Conservation (phyloP, 2,329 filamentous ascomycete species). For the Beauveria scarabaeidicola region DNA sequence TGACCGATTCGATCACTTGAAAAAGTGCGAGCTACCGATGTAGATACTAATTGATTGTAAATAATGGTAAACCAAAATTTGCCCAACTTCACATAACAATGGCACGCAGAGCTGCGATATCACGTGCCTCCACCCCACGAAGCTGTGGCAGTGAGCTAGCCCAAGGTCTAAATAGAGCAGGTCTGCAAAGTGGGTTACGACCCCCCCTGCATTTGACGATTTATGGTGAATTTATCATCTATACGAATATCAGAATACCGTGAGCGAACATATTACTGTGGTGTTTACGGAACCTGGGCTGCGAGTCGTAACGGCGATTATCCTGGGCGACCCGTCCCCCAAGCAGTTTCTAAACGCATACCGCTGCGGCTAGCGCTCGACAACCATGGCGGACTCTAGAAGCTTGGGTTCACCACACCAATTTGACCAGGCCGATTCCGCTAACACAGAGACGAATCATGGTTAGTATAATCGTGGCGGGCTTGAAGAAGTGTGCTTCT, state of each 20-base stretch:
- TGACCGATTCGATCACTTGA: neutral
- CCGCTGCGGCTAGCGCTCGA: neutral
- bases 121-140: constrained; percentile 1
- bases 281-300: neutral
- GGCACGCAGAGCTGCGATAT: neutral
- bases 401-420: neutral
- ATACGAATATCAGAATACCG: neutral
- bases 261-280: neutral
- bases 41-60: neutral
- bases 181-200: neutral
- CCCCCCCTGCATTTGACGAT: neutral
- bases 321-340: neutral
- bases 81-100: neutral
- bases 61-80: neutral
- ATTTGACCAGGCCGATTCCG: neutral
- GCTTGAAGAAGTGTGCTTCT: neutral
- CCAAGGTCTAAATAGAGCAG: neutral
- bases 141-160: neutral
- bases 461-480: constrained; percentile 16
- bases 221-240: neutral
- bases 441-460: constrained; percentile 16
- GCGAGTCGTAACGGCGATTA: neutral
- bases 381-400: neutral
- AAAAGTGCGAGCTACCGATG: neutral
- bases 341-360: neutral